A percentile compares a stretch with the other conserved stretches of the same genome.
Conservation (phyloP, 2,329 filamentous ascomycete genomes). For the Calonectria ilicicola region DNA sequence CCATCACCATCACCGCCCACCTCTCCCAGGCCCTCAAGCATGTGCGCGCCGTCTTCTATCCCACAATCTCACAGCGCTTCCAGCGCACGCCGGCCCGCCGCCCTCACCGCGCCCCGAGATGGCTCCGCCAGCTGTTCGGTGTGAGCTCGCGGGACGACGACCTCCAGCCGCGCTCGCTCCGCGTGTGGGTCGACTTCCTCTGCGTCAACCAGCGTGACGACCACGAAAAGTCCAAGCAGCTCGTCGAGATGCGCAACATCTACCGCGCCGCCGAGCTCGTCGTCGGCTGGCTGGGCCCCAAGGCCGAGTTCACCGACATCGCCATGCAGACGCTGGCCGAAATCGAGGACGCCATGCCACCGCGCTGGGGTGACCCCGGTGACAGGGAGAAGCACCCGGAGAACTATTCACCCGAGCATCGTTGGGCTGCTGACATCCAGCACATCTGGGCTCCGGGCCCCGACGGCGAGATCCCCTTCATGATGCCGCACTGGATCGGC, state of each 20-base stretch:
- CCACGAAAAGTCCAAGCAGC: conserved; percentile 42
- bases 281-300: conserved; percentile 48
- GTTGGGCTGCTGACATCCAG: conserved; percentile 44
- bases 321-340: conserved; percentile 43
- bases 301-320: conserved; percentile 42
- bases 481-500: conserved; percentile 38
- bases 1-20: conserved; percentile 43
- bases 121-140: conserved; percentile 27
- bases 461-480: conserved; percentile 37
- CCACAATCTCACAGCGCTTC: conserved; percentile 35
- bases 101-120: conserved; percentile 19
- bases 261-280: conserved; percentile 47
- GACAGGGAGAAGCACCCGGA: conserved; percentile 48
- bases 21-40: conserved; percentile 47
- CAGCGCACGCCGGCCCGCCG: conserved; percentile 31
- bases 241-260: conserved; percentile 43
- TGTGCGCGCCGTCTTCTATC: conserved; percentile 49
- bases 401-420: conserved; percentile 48
- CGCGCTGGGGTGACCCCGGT: conserved; percentile 48
- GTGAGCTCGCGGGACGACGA: conserved; percentile 26
- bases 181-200: conserved; percentile 48
- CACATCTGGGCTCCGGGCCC: conserved; percentile 38
- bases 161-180: conserved; percentile 31
- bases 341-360: conserved; percentile 48
- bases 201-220: conserved; percentile 44